phyloP scores from a whole-genome alignment of 2,329 filamentous ascomycete genomes.

The Apiospora saccharicola region DNA sequence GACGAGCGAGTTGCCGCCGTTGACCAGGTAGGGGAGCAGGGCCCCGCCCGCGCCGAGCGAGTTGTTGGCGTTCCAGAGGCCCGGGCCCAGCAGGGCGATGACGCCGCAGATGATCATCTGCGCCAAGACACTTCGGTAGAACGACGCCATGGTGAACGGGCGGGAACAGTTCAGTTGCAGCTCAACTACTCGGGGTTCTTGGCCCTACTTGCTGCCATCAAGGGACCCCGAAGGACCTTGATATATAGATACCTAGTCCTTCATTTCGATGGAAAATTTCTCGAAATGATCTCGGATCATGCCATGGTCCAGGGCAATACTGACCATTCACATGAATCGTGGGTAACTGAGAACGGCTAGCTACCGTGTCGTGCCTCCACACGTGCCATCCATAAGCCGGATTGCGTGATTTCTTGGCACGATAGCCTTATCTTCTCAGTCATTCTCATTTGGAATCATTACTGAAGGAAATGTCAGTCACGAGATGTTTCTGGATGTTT shows the following conservation, averaged over 20 bases:
- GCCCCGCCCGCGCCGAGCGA: slow-evolving; percentile 74
- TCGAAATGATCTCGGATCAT: neutral
- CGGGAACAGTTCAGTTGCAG: no score
- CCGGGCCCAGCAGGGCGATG: slow-evolving; percentile 74
- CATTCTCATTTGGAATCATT: slow-evolving; percentile 16
- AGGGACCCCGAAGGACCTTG: neutral
- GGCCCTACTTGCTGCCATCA: neutral
- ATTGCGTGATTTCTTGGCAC: slow-evolving; percentile 13
- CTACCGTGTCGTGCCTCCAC: neutral
- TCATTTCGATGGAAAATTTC: neutral
- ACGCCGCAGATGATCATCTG: slow-evolving; percentile 76
- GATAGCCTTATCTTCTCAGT: slow-evolving; percentile 6
- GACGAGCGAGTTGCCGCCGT: slow-evolving; percentile 74
- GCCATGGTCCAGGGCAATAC: neutral
- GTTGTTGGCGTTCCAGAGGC: slow-evolving; percentile 79
- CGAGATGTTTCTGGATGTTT: neutral
- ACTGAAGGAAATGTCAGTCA: neutral
- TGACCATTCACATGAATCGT: neutral
- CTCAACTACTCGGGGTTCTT: neutral
- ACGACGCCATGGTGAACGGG: slow-evolving; percentile 58
- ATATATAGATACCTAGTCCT: neutral
- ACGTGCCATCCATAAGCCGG: neutral
- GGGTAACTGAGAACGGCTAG: neutral
- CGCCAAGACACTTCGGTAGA: slow-evolving; percentile 76
- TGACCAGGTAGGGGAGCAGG: slow-evolving; percentile 70